Conservation (phyloP, 2,329 filamentous ascomycete species). For the Cladosporium sphaerospermum region DNA sequence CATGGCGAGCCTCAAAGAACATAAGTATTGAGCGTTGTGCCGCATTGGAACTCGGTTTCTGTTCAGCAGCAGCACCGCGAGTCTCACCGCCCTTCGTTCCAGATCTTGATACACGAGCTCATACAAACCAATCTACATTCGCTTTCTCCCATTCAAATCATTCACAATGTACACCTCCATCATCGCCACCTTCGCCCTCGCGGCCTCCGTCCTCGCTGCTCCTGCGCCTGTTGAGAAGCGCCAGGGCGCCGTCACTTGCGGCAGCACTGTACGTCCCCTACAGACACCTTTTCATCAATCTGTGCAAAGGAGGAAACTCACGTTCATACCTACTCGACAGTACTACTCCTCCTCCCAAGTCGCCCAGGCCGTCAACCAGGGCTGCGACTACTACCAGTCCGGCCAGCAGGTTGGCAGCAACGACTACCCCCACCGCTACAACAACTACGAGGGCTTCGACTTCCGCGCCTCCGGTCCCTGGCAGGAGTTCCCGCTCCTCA, state of each 20-base stretch:
- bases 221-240: slow-evolving; percentile 29
- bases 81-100: slow-evolving; percentile 1
- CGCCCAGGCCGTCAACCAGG: slow-evolving; percentile 44
- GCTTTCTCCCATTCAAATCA: slow-evolving; percentile 7
- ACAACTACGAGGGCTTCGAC: slow-evolving; percentile 50
- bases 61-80: background rate
- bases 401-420: slow-evolving; percentile 31
- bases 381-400: slow-evolving; percentile 44
- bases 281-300: background rate
- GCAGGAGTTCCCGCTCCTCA: slow-evolving; percentile 57
- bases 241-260: slow-evolving; percentile 49
- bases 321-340: background rate
- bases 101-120: background rate
- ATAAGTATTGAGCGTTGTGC: slow-evolving; percentile 2
- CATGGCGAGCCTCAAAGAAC: background rate
- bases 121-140: background rate
- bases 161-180: slow-evolving; percentile 25
- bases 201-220: slow-evolving; percentile 22
- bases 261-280: slow-evolving; percentile 29
- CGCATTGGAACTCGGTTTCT: background rate
- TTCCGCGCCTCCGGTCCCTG: slow-evolving; percentile 54
- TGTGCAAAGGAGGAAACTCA: background rate
- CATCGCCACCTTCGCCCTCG: slow-evolving; percentile 25
- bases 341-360: slow-evolving; percentile 49
- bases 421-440: slow-evolving; percentile 28